phyloP scores from a whole-genome alignment of 192 early-diverging fungal species.

The Backusella circina region DNA sequence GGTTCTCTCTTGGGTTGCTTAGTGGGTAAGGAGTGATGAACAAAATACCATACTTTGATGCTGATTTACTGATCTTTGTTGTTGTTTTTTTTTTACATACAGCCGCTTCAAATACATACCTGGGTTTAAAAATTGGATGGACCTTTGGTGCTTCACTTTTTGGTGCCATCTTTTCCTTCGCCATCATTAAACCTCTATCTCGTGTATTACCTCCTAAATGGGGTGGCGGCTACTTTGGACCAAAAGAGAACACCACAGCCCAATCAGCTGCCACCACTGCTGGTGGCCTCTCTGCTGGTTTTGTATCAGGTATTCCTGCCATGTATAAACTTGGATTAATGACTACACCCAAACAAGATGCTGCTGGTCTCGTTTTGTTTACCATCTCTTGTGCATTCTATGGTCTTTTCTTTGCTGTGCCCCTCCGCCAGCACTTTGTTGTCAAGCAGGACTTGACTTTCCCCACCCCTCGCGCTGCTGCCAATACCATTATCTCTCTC shows the following conservation, averaged over 20 bases:
- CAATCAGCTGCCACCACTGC: slow-evolving; percentile 69
- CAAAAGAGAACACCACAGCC: slow-evolving; percentile 64
- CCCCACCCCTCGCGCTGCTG: slow-evolving; percentile 64
- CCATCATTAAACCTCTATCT: slow-evolving; percentile 57
- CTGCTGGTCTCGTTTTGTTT: slow-evolving; percentile 48
- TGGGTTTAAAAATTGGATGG: slow-evolving; percentile 64
- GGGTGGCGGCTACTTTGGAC: slow-evolving; percentile 59
- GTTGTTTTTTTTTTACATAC: neutral
- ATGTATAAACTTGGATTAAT: slow-evolving; percentile 65
- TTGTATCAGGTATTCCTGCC: slow-evolving; percentile 66
- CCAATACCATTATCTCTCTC: slow-evolving; percentile 56
- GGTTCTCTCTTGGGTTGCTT: slow-evolving; percentile 60
- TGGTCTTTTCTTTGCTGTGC: slow-evolving; percentile 71
- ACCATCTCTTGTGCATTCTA: slow-evolving; percentile 59
- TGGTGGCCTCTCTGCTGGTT: slow-evolving; percentile 58
- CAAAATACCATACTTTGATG: neutral
- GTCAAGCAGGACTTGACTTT: slow-evolving; percentile 66
- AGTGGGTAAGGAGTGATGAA: slow-evolving; percentile 29
- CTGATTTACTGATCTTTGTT: neutral
- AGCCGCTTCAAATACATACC: slow-evolving; percentile 67
- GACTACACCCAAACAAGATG: slow-evolving; percentile 44
- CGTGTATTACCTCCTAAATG: slow-evolving; percentile 20
- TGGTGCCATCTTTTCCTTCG: slow-evolving; percentile 56
- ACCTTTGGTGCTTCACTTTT: slow-evolving; percentile 53
- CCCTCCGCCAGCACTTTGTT: slow-evolving; percentile 62